Evolutionary conservation across 2,329 filamentous ascomycete species (phyloP).

Genomic region (Nemania diffusa): DNA sequence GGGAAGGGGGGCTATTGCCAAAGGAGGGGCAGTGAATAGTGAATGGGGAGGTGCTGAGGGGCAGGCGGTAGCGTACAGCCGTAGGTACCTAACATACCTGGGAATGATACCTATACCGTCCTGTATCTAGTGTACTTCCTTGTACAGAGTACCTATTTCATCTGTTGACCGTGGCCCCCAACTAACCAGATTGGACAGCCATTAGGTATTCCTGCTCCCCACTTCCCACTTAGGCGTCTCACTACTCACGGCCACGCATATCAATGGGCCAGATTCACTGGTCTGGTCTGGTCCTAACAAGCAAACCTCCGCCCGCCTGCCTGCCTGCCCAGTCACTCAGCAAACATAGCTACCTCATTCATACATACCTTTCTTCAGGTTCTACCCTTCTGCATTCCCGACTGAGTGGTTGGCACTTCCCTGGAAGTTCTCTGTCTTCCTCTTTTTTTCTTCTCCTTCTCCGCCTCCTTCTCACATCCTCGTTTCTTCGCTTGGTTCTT

Average conservation of each 20-base stretch:
- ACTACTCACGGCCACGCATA: neutral
- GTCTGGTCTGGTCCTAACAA: neutral
- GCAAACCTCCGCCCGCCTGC: neutral
- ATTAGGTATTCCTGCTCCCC: neutral
- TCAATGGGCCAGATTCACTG: neutral
- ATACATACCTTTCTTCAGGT: neutral
- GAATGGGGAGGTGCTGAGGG: neutral
- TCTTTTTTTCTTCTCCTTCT: neutral
- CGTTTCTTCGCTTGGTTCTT: conserved; percentile 5
- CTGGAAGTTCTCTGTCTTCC: neutral
- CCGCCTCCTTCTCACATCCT: neutral
- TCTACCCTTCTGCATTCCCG: neutral
- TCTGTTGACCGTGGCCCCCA: neutral
- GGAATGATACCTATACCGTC: too few relatives aligned
- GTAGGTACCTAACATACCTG: too few relatives aligned
- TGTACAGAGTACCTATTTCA: too few relatives aligned
- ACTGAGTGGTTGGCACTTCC: neutral
- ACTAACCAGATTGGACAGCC: neutral
- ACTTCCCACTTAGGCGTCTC: conserved; percentile 15
- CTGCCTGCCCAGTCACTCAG: neutral
- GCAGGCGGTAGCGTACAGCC: too few relatives aligned
- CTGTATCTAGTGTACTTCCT: too few relatives aligned
- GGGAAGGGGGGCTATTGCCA: too few relatives aligned
- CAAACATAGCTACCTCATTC: neutral
- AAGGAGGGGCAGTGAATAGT: neutral